Percentiles rank a stretch among this genome's conserved stretches.
These are phyloP conservation scores for Rhodamnia argentea DNA, from an alignment of 345 rosid species.

Conservation along the genomic window DNA sequence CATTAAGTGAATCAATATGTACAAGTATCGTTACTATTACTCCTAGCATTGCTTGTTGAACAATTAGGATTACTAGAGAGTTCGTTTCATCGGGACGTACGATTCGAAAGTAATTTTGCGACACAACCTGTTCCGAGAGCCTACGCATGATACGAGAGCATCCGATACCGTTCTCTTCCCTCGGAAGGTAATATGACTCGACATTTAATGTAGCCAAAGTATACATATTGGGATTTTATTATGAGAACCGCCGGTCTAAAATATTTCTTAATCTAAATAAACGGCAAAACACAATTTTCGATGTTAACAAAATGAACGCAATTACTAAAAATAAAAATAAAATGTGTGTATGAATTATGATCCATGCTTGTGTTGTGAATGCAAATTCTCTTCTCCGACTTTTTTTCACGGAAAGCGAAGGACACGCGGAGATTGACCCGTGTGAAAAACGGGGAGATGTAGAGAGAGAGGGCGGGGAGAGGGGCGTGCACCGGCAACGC, in stretches of 20 bases:
- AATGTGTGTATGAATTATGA: too few species aligned
- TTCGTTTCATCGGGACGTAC: fast-evolving
- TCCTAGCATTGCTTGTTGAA: background rate
- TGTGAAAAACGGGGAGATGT: background rate
- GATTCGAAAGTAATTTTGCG: background rate
- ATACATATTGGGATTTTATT: background rate
- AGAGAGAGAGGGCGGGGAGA: fast-evolving
- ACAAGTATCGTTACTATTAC: background rate
- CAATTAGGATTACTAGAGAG: too few species aligned
- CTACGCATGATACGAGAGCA: background rate
- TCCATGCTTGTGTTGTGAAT: too few species aligned
- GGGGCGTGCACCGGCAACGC: background rate
- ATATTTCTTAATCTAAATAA: too few species aligned
- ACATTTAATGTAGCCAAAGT: background rate
- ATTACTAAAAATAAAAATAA: too few species aligned
- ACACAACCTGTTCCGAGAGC: background rate
- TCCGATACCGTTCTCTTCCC: background rate
- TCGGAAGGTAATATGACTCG: background rate
- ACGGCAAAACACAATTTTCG: too few species aligned
- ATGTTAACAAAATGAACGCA: too few species aligned
- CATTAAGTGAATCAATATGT: background rate
- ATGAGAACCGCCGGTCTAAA: too few species aligned
- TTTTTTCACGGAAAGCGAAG: background rate
- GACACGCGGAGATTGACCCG: background rate
- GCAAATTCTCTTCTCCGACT: background rate